These are phyloP conservation scores for Pseudevernia furfuracea DNA, from an alignment of 495 filamentous ascomycete genomes.

Conservation along the genomic window DNA sequence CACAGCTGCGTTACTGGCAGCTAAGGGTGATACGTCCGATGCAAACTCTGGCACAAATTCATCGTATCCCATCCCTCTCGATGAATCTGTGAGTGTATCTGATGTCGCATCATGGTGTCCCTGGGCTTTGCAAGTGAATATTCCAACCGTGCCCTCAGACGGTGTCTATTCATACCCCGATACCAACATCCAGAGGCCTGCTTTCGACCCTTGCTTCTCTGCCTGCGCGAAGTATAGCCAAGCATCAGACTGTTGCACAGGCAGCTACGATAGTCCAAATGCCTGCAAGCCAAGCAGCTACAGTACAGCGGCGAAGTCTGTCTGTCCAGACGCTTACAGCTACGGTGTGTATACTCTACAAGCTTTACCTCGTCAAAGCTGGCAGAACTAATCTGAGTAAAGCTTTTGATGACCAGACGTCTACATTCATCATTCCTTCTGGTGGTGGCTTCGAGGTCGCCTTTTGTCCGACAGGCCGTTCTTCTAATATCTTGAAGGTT, in stretches of 20 bases:
- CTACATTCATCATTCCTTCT: constrained; percentile 66
- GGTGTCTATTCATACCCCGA: constrained; percentile 73
- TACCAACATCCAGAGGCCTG: constrained; percentile 53
- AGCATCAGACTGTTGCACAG: constrained; percentile 62
- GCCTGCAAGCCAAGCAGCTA: constrained; percentile 57
- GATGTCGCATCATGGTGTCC: constrained; percentile 64
- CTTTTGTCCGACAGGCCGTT: constrained; percentile 64
- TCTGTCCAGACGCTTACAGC: constrained; percentile 78
- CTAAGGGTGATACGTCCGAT: constrained; percentile 35
- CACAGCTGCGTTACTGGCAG: constrained; percentile 47
- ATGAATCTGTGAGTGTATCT: constrained; percentile 41
- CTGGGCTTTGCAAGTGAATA: constrained; percentile 60
- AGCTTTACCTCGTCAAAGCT: background rate
- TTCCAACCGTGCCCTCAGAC: constrained; percentile 54
- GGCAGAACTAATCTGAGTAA: constrained; percentile 10
- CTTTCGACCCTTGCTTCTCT: constrained; percentile 64
- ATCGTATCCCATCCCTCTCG: constrained; percentile 56
- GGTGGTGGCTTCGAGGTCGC: constrained; percentile 68
- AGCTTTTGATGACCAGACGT: constrained; percentile 65
- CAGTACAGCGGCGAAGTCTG: constrained; percentile 53
- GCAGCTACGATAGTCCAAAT: constrained; percentile 47
- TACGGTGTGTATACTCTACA: constrained; percentile 38
- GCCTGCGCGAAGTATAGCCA: constrained; percentile 55
- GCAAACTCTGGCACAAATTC: constrained; percentile 38
- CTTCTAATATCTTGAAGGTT: constrained; percentile 56